phyloP scores from a whole-genome alignment of 345 rosid genomes.

The Barbarea vulgaris region DNA sequence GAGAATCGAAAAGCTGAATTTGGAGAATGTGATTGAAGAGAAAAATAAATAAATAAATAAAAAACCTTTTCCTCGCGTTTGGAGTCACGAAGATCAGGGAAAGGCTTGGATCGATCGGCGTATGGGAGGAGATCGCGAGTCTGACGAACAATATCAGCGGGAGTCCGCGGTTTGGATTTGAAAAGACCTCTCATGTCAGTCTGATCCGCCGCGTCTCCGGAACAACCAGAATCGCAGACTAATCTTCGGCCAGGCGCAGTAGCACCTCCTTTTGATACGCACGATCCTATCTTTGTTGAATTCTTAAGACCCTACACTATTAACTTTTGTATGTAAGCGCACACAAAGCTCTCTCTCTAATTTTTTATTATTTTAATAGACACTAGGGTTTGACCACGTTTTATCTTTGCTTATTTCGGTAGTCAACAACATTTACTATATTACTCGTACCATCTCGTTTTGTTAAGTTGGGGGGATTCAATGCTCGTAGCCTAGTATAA shows the following conservation, averaged over 20 bases:
- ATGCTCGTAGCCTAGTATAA: background rate
- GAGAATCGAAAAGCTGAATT: background rate
- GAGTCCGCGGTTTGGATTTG: slow-evolving; percentile 88
- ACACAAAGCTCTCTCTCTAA: background rate
- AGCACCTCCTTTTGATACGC: slow-evolving; percentile 36
- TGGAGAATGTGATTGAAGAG: background rate
- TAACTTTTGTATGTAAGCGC: too few species aligned
- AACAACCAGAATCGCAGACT: slow-evolving; percentile 15
- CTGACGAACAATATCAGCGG: slow-evolving; percentile 72
- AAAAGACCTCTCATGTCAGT: slow-evolving; percentile 78
- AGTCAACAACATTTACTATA: background rate
- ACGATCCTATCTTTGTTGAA: slow-evolving; percentile 31
- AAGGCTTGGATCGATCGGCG: slow-evolving; percentile 45
- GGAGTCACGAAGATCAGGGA: slow-evolving; percentile 48
- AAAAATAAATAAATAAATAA: too few species aligned
- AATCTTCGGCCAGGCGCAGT: background rate
- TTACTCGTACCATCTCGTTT: background rate
- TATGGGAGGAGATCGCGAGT: slow-evolving; percentile 77
- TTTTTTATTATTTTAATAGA: too few species aligned
- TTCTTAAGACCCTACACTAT: background rate
- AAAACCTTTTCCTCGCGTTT: slow-evolving; percentile 71
- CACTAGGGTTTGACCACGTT: background rate
- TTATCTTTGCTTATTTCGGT: slow-evolving; percentile 6
- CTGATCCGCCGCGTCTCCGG: slow-evolving; percentile 13
- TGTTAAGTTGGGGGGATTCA: background rate